Percentiles rank a stretch among this genome's conserved stretches.
Conservation (phyloP, 2,329 filamentous ascomycete genomes). For the Fusarium ramigenum region DNA sequence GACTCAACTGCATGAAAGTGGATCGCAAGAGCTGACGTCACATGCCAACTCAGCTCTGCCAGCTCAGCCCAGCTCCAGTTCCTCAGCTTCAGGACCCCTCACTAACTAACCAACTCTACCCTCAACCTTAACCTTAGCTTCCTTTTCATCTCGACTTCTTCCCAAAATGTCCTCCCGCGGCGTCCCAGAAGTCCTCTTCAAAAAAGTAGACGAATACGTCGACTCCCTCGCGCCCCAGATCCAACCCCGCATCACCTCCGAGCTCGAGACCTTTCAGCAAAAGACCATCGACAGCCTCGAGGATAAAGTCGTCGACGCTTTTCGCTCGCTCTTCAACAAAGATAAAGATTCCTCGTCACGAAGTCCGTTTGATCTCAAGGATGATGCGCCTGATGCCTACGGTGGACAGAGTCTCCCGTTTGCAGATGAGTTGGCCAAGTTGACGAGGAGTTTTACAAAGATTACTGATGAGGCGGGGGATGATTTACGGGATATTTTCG, state of each 20-base stretch:
- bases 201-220: conserved; percentile 57
- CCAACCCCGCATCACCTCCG: conserved; percentile 55
- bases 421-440: conserved; percentile 55
- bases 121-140: conserved; percentile 1
- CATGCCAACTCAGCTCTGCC: conserved; percentile 11
- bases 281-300: conserved; percentile 59
- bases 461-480: conserved; percentile 54
- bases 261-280: conserved; percentile 55
- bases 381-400: conserved; percentile 52
- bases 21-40: conserved; percentile 23
- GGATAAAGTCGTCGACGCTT: conserved; percentile 55
- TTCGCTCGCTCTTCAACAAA: conserved; percentile 55
- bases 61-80: conserved; percentile 14
- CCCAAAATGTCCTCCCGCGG: conserved; percentile 48
- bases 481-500: conserved; percentile 56
- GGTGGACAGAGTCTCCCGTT: conserved; percentile 55
- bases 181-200: conserved; percentile 55
- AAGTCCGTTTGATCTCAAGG: conserved; percentile 43
- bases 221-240: conserved; percentile 58
- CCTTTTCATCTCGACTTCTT: background rate
- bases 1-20: background rate
- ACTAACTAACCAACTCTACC: background rate
- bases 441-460: conserved; percentile 53
- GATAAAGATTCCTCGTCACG: conserved; percentile 40
- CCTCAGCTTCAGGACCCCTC: background rate